phyloP scores from a whole-genome alignment of 1,284 basidiomycete genomes.

The Ustilago lituana region DNA sequence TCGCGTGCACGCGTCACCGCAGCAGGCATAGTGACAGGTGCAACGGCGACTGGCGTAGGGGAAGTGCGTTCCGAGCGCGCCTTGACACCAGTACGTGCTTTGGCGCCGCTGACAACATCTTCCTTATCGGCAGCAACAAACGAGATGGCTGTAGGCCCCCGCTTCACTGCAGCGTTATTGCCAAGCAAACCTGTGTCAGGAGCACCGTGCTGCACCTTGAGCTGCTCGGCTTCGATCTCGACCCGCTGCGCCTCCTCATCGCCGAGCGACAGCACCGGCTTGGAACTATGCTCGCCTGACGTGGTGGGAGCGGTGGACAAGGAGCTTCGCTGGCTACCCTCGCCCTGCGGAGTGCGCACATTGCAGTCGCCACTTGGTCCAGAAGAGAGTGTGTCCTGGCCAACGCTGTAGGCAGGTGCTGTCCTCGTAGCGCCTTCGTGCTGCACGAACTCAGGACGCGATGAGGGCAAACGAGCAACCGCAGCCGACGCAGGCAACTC shows the following conservation, averaged over 20 bases:
- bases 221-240: constrained; percentile 33
- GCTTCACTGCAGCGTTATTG: constrained; percentile 7
- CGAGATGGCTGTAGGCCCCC: constrained; percentile 25
- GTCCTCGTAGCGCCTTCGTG: background rate
- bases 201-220: constrained; percentile 9
- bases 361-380: background rate
- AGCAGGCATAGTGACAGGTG: no score
- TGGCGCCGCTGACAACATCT: background rate
- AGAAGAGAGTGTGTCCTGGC: constrained; percentile 18
- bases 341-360: background rate
- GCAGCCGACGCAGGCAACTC: constrained; percentile 46
- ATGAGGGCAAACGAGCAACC: constrained; percentile 24
- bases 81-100: background rate
- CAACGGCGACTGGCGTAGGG: background rate
- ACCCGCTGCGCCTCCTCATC: constrained; percentile 41
- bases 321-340: constrained; percentile 14
- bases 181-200: constrained; percentile 2
- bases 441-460: constrained; percentile 20
- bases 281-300: constrained; percentile 14
- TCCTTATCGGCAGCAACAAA: constrained; percentile 11
- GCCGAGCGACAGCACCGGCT: constrained; percentile 24
- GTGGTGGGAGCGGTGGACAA: constrained; percentile 34
- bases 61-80: background rate
- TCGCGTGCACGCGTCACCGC: no score
- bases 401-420: constrained; percentile 12